phyloP scores from a whole-genome alignment of 768 basidiomycete species.

The Mycena filopes region DNA sequence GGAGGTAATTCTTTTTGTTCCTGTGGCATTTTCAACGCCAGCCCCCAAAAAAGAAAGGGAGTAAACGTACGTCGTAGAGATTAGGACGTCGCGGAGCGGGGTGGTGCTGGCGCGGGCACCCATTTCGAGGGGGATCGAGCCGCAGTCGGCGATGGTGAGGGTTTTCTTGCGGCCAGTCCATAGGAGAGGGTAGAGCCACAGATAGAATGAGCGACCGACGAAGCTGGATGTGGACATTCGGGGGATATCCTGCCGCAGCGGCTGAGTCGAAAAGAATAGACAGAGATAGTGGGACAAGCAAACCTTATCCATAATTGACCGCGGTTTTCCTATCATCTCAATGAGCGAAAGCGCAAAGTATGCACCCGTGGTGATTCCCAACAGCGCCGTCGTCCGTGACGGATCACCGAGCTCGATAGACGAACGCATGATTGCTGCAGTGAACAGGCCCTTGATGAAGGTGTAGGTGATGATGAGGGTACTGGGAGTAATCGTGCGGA shows the following conservation, averaged over 20 bases:
- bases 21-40: neutral
- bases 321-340: slow-evolving; percentile 4
- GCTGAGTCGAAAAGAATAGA: neutral
- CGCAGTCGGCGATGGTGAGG: slow-evolving; percentile 18
- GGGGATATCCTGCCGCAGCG: neutral
- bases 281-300: neutral
- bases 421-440: neutral
- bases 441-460: slow-evolving; percentile 3
- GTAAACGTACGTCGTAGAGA: neutral
- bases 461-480: slow-evolving; percentile 11
- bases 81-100: neutral
- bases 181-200: slow-evolving; percentile 21
- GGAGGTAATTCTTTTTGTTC: slow-evolving; percentile 9
- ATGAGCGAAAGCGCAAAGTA: neutral
- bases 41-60: neutral
- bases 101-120: neutral
- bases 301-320: neutral
- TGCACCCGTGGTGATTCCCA: neutral
- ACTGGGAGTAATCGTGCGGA: neutral
- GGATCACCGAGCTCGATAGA: neutral
- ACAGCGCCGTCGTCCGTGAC: neutral
- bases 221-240: slow-evolving; percentile 13
- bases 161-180: slow-evolving; percentile 19
- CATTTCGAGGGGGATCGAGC: slow-evolving; percentile 3
- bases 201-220: slow-evolving; percentile 2